phyloP scores from a whole-genome alignment of 805 yeast species.

The Yarrowia osloensis region DNA sequence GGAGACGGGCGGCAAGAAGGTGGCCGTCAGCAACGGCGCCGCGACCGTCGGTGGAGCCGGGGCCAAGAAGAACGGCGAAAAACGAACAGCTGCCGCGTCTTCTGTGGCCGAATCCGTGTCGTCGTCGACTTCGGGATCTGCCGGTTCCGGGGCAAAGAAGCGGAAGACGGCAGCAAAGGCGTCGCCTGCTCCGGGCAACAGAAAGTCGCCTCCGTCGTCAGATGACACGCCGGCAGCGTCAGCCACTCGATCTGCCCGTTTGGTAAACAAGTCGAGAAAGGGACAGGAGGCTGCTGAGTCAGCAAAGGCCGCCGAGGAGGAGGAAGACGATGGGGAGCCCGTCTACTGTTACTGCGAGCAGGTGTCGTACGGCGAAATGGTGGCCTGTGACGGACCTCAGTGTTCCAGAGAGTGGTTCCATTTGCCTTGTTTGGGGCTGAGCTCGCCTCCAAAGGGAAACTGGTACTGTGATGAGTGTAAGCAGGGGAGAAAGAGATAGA shows the following conservation, averaged over 20 bases:
- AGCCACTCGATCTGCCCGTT: not conserved
- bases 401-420: constrained; percentile 97
- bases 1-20: constrained; percentile 4
- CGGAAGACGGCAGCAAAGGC: constrained; percentile 10
- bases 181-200: constrained; percentile 1
- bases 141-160: not conserved
- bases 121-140: not conserved
- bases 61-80: constrained; percentile 8
- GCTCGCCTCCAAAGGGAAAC: constrained; percentile 81
- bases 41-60: not conserved
- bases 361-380: constrained; percentile 98
- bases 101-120: not conserved
- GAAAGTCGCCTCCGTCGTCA: constrained; percentile 20
- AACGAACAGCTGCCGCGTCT: not conserved
- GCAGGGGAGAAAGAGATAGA: constrained; percentile 29
- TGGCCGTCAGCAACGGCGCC: not conserved
- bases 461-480: constrained; percentile 76
- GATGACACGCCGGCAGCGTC: constrained; percentile 23
- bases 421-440: constrained; percentile 85
- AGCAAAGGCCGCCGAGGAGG: constrained; percentile 31
- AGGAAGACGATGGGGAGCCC: constrained; percentile 60
- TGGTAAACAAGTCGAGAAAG: constrained; percentile 26
- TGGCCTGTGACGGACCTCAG: constrained; percentile 93
- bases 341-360: constrained; percentile 95
- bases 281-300: constrained; percentile 20